Conservation (phyloP, 192 early-diverging fungal species). For the Lunasporangiospora selenospora region DNA sequence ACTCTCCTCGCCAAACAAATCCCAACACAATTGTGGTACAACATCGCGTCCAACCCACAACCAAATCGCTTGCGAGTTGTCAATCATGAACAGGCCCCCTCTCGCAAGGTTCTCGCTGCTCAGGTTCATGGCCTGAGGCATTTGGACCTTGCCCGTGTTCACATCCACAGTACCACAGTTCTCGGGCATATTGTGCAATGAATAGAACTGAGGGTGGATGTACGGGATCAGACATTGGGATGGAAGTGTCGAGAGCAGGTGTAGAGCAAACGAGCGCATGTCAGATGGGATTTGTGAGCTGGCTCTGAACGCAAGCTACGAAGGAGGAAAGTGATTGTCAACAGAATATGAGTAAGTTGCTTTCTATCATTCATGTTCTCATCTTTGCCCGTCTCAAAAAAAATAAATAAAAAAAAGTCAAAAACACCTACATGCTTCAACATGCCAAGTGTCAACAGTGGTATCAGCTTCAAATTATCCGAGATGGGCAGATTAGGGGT, state of each 20-base stretch:
- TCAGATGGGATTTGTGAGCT: slow-evolving; percentile 79
- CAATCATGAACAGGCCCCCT: slow-evolving; percentile 86
- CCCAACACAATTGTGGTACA: too few relatives aligned
- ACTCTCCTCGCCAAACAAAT: slow-evolving; percentile 75
- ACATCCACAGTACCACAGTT: slow-evolving; percentile 62
- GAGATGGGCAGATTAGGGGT: slow-evolving; percentile 82
- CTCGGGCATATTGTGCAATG: slow-evolving; percentile 82
- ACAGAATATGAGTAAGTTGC: too few relatives aligned
- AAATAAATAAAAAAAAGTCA: slow-evolving; percentile 1
- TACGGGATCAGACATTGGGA: slow-evolving; percentile 76
- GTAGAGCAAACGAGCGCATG: slow-evolving; percentile 79
- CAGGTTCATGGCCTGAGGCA: slow-evolving; percentile 82
- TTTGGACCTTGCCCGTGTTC: slow-evolving; percentile 65
- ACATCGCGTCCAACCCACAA: slow-evolving; percentile 88
- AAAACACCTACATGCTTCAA: slow-evolving; percentile 88
- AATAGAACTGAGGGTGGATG: slow-evolving; percentile 83
- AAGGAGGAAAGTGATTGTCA: background rate
- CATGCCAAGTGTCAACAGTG: slow-evolving; percentile 79
- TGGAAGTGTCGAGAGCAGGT: slow-evolving; percentile 79
- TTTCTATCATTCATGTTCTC: background rate
- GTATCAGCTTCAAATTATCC: slow-evolving; percentile 87
- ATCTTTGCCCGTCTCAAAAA: slow-evolving; percentile 2
- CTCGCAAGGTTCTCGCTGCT: slow-evolving; percentile 86
- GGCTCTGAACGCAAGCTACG: slow-evolving; percentile 62
- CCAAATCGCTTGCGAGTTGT: slow-evolving; percentile 83